Evolutionary conservation across 2,329 filamentous ascomycete genomes (phyloP), one percentile per base, ranked within the genome.

Genomic region (Helotiales sp.): DNA sequence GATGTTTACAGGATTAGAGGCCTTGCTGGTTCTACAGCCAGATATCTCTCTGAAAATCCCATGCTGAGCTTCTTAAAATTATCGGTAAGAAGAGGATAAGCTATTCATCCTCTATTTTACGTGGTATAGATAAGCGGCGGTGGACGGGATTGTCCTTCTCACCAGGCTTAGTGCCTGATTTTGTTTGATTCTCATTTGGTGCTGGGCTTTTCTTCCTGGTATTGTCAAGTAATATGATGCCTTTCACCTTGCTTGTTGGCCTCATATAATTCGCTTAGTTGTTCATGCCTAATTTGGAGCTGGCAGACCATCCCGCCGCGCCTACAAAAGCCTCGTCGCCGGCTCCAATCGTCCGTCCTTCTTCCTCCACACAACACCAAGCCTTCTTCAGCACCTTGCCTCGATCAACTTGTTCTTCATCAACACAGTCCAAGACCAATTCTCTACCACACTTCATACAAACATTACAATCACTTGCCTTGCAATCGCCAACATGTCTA

Each of bases 401-500:
- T 34, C 17, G 11, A 11, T 50, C 59, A 20, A 60, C 6, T 15
- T 49, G 22, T 49, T 37, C 20, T 15, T 32, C n/a, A 50, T 24
- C 59, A 30, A 20, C n/a, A 20, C n/a, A 45, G 15, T 7, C n/a
- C 58, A 61, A 30, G 3, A 13, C 10, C 32, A 13, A 24, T 3
- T 11, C 40, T n/a, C 24, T 20, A 28, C 40, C 40, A 20, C 22
- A 61, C 8, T 28, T 30, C 58, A 45, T 32, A 32, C 43, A 34
- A 7, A 20, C 45, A 17, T 22, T 26, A 11, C 22, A 40, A 22
- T 57, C 20, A 32, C 26, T 50, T 37, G 45, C 40, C 37, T 37
- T 20, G n/a, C 45, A 32, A 60, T 32, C 13, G 28, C 30, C 45
- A 62, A 37, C 1, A 62, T 62, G 59, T 62, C 59, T 28, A 34